Conservation (phyloP, 352 stramenopile genomes). For the Phytophthora melonis region DNA sequence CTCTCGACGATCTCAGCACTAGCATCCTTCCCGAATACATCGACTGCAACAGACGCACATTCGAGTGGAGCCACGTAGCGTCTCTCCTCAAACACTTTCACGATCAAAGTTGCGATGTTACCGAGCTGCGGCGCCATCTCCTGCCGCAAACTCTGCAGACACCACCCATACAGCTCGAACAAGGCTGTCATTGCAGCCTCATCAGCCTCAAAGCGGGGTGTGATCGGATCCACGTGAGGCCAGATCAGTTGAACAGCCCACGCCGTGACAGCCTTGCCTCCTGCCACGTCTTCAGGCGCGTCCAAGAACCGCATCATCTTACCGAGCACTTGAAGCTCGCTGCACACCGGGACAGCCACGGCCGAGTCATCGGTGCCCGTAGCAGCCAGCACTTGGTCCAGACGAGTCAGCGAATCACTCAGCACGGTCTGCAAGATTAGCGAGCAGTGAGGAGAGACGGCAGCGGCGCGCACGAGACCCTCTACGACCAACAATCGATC, state of each 20-base stretch:
- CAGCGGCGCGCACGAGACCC: slow-evolving; percentile 64
- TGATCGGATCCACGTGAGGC: slow-evolving; percentile 62
- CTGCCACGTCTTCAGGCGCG: slow-evolving; percentile 58
- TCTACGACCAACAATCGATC: slow-evolving; percentile 75
- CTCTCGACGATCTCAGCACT: slow-evolving; percentile 54
- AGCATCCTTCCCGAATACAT: slow-evolving; percentile 69
- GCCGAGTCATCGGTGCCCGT: slow-evolving; percentile 29
- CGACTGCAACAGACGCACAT: slow-evolving; percentile 68
- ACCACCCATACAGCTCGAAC: slow-evolving; percentile 79
- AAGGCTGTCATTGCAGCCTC: slow-evolving; percentile 64
- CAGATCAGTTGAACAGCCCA: slow-evolving; percentile 64
- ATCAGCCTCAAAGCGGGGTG: slow-evolving; percentile 46
- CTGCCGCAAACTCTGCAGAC: slow-evolving; percentile 67
- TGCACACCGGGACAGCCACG: slow-evolving; percentile 40
- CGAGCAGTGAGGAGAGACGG: slow-evolving; percentile 55
- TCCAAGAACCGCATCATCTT: slow-evolving; percentile 78
- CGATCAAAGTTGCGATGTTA: slow-evolving; percentile 62
- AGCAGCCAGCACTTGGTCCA: slow-evolving; percentile 54
- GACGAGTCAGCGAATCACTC: slow-evolving; percentile 51
- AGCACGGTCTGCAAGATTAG: slow-evolving; percentile 63
- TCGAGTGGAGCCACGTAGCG: slow-evolving; percentile 71
- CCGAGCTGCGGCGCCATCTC: slow-evolving; percentile 64
- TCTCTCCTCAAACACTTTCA: slow-evolving; percentile 64
- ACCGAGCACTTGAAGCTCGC: slow-evolving; percentile 74
- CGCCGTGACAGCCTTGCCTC: slow-evolving; percentile 54